Evolutionary conservation across 345 rosid genomes (phyloP).

Genomic region (Citrus australasica): DNA sequence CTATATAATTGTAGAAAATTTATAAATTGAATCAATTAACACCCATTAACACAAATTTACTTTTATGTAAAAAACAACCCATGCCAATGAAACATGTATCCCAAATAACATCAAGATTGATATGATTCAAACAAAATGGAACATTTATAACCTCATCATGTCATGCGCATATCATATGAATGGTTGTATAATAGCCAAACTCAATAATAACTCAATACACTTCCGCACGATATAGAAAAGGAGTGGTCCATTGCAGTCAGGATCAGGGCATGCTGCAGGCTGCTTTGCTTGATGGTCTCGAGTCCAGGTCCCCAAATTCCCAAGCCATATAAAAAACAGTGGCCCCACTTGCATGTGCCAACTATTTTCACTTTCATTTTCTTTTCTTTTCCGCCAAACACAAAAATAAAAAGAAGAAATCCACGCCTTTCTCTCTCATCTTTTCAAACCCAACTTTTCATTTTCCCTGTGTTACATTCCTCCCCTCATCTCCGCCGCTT

Average conservation of each 20-base stretch:
- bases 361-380: too few species aligned
- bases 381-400: background rate
- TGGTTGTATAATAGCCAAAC: too few species aligned
- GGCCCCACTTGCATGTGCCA: constrained; percentile 1
- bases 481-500: constrained; percentile 26
- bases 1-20: too few species aligned
- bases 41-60: too few species aligned
- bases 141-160: background rate
- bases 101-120: background rate
- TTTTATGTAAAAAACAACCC: background rate
- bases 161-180: too few species aligned
- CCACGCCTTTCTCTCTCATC: background rate
- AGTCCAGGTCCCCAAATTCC: background rate
- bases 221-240: background rate
- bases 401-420: background rate
- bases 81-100: background rate
- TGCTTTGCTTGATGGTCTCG: background rate
- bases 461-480: background rate
- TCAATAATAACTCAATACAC: too few species aligned
- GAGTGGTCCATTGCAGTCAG: background rate
- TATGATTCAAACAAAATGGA: background rate
- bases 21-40: too few species aligned
- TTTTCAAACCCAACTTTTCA: background rate
- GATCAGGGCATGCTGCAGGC: background rate
- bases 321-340: background rate